Conservation (phyloP, 2,329 filamentous ascomycete species). For the Paraconiothyrium sp. region DNA sequence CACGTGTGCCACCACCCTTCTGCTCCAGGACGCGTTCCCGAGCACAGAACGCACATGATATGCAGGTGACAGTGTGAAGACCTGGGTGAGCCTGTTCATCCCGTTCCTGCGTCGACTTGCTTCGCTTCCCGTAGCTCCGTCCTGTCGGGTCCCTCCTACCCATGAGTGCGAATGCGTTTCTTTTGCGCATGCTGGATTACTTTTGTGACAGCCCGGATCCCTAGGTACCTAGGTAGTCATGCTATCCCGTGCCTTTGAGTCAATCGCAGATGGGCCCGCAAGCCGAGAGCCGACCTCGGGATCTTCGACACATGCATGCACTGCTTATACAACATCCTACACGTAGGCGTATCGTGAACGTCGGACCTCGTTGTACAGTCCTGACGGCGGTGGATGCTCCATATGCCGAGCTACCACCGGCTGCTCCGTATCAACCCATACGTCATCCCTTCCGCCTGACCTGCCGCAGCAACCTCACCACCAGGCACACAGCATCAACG, state of each 20-base stretch:
- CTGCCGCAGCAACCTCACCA: conserved; percentile 9
- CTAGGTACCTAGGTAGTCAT: not conserved
- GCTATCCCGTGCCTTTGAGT: not conserved
- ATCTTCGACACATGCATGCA: not conserved
- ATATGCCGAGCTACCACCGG: not conserved
- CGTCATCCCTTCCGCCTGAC: conserved; percentile 9
- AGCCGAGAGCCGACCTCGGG: not conserved
- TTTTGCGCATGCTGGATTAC: not conserved
- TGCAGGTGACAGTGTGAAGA: conserved; percentile 5
- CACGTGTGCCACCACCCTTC: not conserved
- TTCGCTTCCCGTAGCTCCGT: conserved; percentile 7
- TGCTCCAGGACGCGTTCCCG: not conserved
- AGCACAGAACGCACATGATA: conserved; percentile 1
- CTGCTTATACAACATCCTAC: not conserved
- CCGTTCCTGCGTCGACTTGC: conserved; percentile 10
- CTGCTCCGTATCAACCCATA: conserved; percentile 15
- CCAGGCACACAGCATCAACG: not conserved
- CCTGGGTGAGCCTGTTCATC: not conserved
- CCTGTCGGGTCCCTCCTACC: not conserved
- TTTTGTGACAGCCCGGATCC: not conserved
- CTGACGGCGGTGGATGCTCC: not conserved
- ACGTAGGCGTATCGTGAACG: not conserved
- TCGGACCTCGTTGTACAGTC: not conserved
- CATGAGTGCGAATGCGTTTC: not conserved
- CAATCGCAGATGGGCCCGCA: not conserved